A percentile compares a stretch with the other conserved stretches of the same genome.
Evolutionary conservation across 31 red algal genomes (phyloP).

Genomic region (Odonthalia washingtoniensis): DNA sequence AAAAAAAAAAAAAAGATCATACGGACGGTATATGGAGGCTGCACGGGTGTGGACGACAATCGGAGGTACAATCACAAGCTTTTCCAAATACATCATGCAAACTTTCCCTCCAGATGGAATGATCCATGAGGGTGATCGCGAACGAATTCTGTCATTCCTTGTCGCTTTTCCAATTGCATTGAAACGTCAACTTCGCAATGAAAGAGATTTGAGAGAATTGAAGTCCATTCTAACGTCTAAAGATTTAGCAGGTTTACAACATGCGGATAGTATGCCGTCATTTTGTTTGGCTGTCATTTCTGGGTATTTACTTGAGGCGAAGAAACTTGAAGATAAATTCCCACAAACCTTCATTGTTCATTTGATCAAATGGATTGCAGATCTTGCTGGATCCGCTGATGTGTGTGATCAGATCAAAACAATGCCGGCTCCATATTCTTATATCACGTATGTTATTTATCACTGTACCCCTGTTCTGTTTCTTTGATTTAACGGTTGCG

Average conservation of each 20-base stretch:
- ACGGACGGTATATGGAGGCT: slow-evolving; percentile 66
- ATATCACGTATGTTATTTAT: slow-evolving; percentile 58
- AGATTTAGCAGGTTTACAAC: slow-evolving; percentile 64
- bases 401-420: slow-evolving; percentile 69
- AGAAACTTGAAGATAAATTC: slow-evolving; percentile 23
- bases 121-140: slow-evolving; percentile 65
- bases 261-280: slow-evolving; percentile 55
- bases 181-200: slow-evolving; percentile 62
- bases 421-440: slow-evolving; percentile 74
- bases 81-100: slow-evolving; percentile 59
- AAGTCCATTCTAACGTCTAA: slow-evolving; percentile 47
- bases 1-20: slow-evolving; percentile 51
- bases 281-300: slow-evolving; percentile 60
- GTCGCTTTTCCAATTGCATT: slow-evolving; percentile 60
- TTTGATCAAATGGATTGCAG: slow-evolving; percentile 65
- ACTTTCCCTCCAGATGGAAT: slow-evolving; percentile 41
- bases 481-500: too few relatives aligned
- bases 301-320: slow-evolving; percentile 44
- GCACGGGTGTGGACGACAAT: slow-evolving; percentile 60
- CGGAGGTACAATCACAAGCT: slow-evolving; percentile 55
- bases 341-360: slow-evolving; percentile 68
- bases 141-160: slow-evolving; percentile 62
- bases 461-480: too few relatives aligned
- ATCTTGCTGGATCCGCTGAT: slow-evolving; percentile 63
- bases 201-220: slow-evolving; percentile 62